phyloP scores from a whole-genome alignment of 2,329 filamentous ascomycete genomes.

The Alternaria arbusti region DNA sequence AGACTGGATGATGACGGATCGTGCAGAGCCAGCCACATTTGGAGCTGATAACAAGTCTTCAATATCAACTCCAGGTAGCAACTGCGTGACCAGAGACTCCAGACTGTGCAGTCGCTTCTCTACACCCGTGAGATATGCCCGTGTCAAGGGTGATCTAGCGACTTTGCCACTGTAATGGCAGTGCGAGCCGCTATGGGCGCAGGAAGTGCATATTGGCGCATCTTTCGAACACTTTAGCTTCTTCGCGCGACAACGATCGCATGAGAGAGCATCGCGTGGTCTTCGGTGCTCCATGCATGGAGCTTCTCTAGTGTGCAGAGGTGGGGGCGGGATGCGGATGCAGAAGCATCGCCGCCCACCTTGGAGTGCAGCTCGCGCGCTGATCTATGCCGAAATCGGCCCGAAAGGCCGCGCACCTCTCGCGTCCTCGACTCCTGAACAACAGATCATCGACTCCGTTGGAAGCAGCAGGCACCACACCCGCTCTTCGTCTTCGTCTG shows the following conservation, averaged over 20 bases:
- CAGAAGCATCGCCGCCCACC: constrained; percentile 2
- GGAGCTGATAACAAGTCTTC: constrained; percentile 27
- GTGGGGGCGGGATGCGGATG: constrained; percentile 11
- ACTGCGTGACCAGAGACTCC: constrained; percentile 25
- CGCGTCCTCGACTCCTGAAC: not conserved
- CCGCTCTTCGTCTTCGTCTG: not conserved
- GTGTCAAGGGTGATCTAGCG: constrained; percentile 30
- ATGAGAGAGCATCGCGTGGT: constrained; percentile 22
- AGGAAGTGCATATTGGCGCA: constrained; percentile 27
- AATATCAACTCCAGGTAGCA: constrained; percentile 28
- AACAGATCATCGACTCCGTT: not conserved
- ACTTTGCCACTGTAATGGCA: constrained; percentile 36
- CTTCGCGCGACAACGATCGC: constrained; percentile 34
- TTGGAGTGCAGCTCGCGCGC: constrained; percentile 1
- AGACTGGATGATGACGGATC: constrained; percentile 4
- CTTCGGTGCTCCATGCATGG: constrained; percentile 35
- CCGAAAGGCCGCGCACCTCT: not conserved
- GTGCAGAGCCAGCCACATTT: constrained; percentile 11
- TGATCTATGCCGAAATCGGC: constrained; percentile 9
- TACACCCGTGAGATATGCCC: constrained; percentile 31
- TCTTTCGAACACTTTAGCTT: constrained; percentile 39
- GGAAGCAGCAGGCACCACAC: not conserved
- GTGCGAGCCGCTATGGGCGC: constrained; percentile 22
- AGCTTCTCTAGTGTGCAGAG: constrained; percentile 11
- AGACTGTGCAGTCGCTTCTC: constrained; percentile 29